phyloP scores from a whole-genome alignment of 805 yeast species.

The Ogataea paraovalis region DNA sequence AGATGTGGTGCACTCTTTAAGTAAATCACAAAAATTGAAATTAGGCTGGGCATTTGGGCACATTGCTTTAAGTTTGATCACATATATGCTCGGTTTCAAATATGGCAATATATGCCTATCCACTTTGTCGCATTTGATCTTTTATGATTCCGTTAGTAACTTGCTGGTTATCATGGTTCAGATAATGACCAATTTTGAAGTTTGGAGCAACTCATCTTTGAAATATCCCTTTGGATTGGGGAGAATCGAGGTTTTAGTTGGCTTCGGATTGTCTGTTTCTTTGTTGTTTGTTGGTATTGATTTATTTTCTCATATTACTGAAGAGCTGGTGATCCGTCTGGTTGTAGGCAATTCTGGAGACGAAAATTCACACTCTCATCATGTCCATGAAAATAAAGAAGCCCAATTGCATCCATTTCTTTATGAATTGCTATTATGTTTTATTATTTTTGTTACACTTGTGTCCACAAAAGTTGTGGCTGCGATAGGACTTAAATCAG shows the following conservation, averaged over 20 bases:
- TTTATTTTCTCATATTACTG: constrained; percentile 79
- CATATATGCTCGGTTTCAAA: constrained; percentile 58
- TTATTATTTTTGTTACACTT: constrained; percentile 29
- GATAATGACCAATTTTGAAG: constrained; percentile 85
- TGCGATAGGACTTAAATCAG: constrained; percentile 1
- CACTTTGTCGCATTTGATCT: constrained; percentile 80
- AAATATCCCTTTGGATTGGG: constrained; percentile 91
- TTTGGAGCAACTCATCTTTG: constrained; percentile 80
- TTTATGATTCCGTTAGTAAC: constrained; percentile 83
- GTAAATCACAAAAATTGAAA: constrained; percentile 52
- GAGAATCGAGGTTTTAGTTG: constrained; percentile 81
- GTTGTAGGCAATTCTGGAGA: constrained; percentile 31
- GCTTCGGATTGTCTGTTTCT: constrained; percentile 82
- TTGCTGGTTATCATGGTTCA: constrained; percentile 66
- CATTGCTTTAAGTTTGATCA: constrained; percentile 45
- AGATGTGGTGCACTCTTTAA: constrained; percentile 62
- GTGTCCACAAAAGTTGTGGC: constrained; percentile 29
- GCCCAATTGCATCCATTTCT: constrained; percentile 19
- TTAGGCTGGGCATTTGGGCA: constrained; percentile 60
- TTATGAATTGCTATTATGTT: constrained; percentile 29
- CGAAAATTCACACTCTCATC: constrained; percentile 27
- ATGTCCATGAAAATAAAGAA: constrained; percentile 23
- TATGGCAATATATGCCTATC: constrained; percentile 57
- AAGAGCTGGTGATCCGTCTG: constrained; percentile 55
- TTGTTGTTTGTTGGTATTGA: constrained; percentile 90